A percentile compares a stretch with the other conserved stretches of the same genome.
phyloP scores from a whole-genome alignment of 177 flowering plant species.

The Vitis hybrid region DNA sequence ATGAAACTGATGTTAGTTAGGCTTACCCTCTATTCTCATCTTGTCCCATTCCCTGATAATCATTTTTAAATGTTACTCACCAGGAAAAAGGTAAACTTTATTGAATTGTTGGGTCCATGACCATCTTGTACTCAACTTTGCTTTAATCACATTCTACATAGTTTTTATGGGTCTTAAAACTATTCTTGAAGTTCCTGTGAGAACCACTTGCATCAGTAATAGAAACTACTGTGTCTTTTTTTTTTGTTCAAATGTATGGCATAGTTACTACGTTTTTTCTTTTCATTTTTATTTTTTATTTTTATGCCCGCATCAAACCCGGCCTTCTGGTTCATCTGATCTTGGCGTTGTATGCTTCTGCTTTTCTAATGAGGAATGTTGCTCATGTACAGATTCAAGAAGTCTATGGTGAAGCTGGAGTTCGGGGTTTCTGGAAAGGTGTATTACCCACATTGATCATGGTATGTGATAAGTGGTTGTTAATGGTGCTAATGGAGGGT shows the following conservation, averaged over 20 bases:
- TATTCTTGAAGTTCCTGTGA: too few species aligned
- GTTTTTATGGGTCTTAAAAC: too few species aligned
- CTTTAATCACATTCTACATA: too few species aligned
- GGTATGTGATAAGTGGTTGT: slow-evolving; percentile 47
- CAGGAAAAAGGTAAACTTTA: too few species aligned
- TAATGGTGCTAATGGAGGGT: slow-evolving; percentile 4
- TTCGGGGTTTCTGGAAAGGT: slow-evolving; percentile 93
- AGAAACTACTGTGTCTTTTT: too few species aligned
- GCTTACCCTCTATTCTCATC: too few species aligned
- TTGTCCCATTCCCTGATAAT: too few species aligned
- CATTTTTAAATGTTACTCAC: too few species aligned
- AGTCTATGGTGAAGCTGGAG: slow-evolving; percentile 82
- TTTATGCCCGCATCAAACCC: not conserved
- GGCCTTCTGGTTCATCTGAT: not conserved
- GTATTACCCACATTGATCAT: slow-evolving; percentile 88
- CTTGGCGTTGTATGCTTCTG: not conserved
- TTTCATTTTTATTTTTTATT: not conserved
- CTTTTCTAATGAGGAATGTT: not conserved
- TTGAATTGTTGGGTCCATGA: too few species aligned
- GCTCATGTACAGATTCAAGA: slow-evolving; percentile 67
- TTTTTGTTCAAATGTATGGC: not conserved
- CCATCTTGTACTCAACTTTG: too few species aligned
- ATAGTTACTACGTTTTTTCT: not conserved
- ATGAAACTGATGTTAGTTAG: not conserved
- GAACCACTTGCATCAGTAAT: too few species aligned